A percentile compares a stretch with the other conserved stretches of the same genome.
phyloP scores from a whole-genome alignment of 768 basidiomycete species.

The Aureoboletus auriporus region DNA sequence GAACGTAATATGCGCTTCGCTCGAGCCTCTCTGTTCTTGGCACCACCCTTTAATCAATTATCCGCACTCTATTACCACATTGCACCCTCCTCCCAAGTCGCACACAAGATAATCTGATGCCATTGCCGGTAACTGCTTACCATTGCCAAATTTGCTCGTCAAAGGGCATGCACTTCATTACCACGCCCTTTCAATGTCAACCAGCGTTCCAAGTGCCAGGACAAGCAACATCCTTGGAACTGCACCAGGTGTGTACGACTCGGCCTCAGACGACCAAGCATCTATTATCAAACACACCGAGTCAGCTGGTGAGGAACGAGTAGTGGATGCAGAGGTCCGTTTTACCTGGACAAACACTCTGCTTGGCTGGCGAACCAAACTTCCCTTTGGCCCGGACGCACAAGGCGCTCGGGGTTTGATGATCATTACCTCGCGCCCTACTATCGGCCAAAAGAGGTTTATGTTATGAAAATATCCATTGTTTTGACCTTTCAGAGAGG shows the following conservation, averaged over 20 bases:
- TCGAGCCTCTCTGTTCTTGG: too few species aligned
- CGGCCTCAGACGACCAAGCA: not conserved
- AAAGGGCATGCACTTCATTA: too few species aligned
- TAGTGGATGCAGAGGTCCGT: conserved; percentile 4
- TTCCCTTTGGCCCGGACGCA: conserved; percentile 33
- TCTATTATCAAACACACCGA: not conserved
- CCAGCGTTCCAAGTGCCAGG: not conserved
- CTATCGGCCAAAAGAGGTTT: conserved; percentile 44
- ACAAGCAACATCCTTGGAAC: not conserved
- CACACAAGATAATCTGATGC: too few species aligned
- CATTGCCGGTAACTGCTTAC: too few species aligned
- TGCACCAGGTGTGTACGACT: not conserved
- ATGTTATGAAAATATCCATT: conserved; percentile 55
- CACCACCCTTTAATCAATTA: too few species aligned
- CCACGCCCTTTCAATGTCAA: not conserved
- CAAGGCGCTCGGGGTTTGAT: conserved; percentile 51
- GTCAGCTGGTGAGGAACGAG: not conserved
- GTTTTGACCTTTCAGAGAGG: conserved; percentile 52
- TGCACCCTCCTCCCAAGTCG: too few species aligned
- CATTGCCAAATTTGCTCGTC: too few species aligned
- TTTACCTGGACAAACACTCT: conserved; percentile 3
- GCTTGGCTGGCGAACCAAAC: conserved; percentile 1
- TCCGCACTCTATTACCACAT: too few species aligned
- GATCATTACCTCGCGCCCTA: conserved; percentile 42
- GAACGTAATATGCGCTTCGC: too few species aligned